A percentile compares a stretch with the other conserved stretches of the same genome.
Evolutionary conservation across 2,329 filamentous ascomycete species (phyloP).

Genomic region (Penicillium sp.): DNA sequence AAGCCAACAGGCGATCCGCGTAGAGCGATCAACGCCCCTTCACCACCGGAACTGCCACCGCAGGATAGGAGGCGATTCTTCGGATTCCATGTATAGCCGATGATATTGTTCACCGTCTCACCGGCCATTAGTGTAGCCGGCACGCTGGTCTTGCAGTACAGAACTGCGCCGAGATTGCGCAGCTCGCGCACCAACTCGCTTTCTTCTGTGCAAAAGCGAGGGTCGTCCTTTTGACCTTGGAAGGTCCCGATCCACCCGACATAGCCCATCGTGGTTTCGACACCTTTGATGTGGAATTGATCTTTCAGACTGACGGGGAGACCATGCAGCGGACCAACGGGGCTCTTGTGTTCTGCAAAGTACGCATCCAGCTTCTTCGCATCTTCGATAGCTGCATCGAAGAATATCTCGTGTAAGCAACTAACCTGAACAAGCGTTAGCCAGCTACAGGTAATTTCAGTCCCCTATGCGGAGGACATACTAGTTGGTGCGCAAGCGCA

Average conservation of each 20-base stretch:
- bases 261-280: conserved; percentile 64
- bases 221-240: conserved; percentile 55
- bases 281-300: conserved; percentile 51
- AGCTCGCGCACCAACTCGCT: conserved; percentile 62
- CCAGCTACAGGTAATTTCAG: not conserved
- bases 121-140: conserved; percentile 60
- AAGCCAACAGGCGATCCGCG: conserved; percentile 58
- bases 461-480: conserved; percentile 26
- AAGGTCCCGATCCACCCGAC: conserved; percentile 67
- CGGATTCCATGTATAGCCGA: conserved; percentile 60
- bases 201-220: conserved; percentile 55
- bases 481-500: conserved; percentile 61
- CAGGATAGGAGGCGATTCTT: conserved; percentile 56
- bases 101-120: conserved; percentile 64
- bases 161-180: conserved; percentile 55
- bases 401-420: conserved; percentile 58
- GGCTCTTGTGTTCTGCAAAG: conserved; percentile 43
- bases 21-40: conserved; percentile 59
- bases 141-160: conserved; percentile 59
- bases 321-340: conserved; percentile 64
- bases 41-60: conserved; percentile 62
- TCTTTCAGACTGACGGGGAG: conserved; percentile 60
- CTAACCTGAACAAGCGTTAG: conserved; percentile 35
- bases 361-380: conserved; percentile 54
- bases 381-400: conserved; percentile 53